These are phyloP conservation scores for Solanum aculeatissimum DNA, from an alignment of 305 asterid species.

Conservation along the genomic window DNA sequence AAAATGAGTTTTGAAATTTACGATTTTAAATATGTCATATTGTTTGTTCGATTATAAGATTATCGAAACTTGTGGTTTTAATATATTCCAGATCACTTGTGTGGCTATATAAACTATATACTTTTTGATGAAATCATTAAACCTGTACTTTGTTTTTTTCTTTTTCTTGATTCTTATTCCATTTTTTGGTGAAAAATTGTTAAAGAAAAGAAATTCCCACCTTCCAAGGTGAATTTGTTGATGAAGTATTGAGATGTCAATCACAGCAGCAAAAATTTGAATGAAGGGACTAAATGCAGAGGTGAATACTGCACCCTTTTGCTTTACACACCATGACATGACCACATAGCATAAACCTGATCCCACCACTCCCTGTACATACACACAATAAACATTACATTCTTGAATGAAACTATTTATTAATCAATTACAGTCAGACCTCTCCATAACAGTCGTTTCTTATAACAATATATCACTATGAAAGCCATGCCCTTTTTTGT, in stretches of 20 bases:
- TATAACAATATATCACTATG: too few species aligned
- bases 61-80: not conserved
- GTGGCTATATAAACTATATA: not conserved
- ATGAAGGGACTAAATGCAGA: slow-evolving; percentile 69
- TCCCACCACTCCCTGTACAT: slow-evolving; percentile 53
- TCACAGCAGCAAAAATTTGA: slow-evolving; percentile 54
- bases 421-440: not conserved
- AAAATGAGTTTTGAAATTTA: not conserved
- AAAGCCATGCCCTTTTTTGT: too few species aligned
- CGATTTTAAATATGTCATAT: not conserved
- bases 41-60: not conserved
- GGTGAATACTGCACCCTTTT: slow-evolving; percentile 67
- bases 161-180: not conserved
- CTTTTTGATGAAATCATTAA: not conserved
- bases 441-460: not conserved
- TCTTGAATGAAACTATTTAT: not conserved
- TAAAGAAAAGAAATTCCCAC: slow-evolving; percentile 8
- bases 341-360: slow-evolving; percentile 55
- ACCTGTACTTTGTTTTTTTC: too few species aligned
- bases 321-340: slow-evolving; percentile 69
- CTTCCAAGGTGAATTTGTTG: slow-evolving; percentile 64
- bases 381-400: not conserved
- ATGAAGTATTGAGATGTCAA: slow-evolving; percentile 48
- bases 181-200: not conserved
- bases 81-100: not conserved